These are phyloP conservation scores for Exophiala viscosa DNA, from an alignment of 2,329 filamentous ascomycete species.

Conservation along the genomic window DNA sequence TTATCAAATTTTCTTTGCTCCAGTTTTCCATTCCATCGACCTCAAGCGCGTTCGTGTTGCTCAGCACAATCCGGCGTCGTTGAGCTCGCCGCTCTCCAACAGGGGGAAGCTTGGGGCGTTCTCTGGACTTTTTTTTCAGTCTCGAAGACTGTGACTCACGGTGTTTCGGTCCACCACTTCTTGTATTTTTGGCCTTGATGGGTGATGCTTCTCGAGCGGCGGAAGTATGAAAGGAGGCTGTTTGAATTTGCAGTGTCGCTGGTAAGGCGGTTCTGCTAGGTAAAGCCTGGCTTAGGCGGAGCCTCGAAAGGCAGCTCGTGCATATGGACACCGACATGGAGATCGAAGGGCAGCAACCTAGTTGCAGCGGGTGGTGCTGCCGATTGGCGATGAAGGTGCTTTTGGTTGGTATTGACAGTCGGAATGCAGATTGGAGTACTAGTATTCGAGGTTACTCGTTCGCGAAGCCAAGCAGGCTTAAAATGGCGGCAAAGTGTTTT, in stretches of 20 bases:
- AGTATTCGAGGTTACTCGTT: too few relatives aligned
- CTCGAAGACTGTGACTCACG: constrained; percentile 37
- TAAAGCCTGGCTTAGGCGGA: constrained; percentile 9
- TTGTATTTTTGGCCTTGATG: constrained; percentile 46
- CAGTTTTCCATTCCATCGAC: constrained; percentile 66
- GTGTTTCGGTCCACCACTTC: neutral
- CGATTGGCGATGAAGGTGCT: too few relatives aligned
- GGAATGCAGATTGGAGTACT: too few relatives aligned
- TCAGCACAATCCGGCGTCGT: constrained; percentile 84
- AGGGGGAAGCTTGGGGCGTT: constrained; percentile 55
- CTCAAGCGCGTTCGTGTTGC: constrained; percentile 86
- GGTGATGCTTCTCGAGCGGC: constrained; percentile 37
- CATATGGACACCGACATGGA: constrained; percentile 24
- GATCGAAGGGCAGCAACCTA: neutral
- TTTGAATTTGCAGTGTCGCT: constrained; percentile 3
- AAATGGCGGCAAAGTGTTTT: too few relatives aligned
- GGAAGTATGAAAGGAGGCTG: constrained; percentile 43
- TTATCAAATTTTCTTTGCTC: constrained; percentile 52
- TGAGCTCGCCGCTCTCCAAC: constrained; percentile 81
- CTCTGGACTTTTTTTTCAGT: constrained; percentile 43
- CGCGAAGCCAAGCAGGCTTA: too few relatives aligned
- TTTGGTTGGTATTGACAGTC: too few relatives aligned
- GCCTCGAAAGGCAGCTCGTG: constrained; percentile 21
- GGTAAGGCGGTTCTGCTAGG: neutral
- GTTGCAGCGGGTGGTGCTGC: neutral